Evolutionary conservation across 2,329 filamentous ascomycete species (phyloP).

Genomic region (Colletotrichum tofieldiae): DNA sequence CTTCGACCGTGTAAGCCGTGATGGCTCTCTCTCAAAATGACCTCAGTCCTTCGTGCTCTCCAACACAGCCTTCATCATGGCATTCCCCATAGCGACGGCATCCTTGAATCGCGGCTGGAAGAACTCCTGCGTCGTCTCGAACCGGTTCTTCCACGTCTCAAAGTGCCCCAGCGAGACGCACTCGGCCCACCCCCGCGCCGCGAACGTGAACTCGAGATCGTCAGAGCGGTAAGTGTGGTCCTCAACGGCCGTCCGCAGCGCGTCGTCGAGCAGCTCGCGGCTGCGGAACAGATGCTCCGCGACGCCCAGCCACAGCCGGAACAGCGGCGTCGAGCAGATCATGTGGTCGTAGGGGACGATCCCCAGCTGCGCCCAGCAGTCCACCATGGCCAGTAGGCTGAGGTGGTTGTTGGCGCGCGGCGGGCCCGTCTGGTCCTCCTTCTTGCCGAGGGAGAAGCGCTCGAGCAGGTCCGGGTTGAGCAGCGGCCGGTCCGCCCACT

Average conservation of each 20-base stretch:
- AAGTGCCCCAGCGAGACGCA: conserved; percentile 94
- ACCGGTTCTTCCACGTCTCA: conserved; percentile 91
- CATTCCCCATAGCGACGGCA: conserved; percentile 89
- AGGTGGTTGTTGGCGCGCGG: conserved; percentile 93
- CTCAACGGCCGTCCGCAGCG: conserved; percentile 86
- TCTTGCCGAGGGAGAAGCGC: conserved; percentile 83
- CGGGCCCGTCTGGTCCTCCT: conserved; percentile 68
- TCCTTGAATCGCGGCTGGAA: conserved; percentile 93
- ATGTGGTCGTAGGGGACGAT: conserved; percentile 99
- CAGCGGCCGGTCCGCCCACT: conserved; percentile 76
- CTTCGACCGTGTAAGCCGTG: background rate
- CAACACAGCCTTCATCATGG: conserved; percentile 97
- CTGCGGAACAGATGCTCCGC: conserved; percentile 96
- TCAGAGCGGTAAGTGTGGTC: conserved; percentile 95
- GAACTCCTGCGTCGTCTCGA: conserved; percentile 90
- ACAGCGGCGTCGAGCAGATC: conserved; percentile 98
- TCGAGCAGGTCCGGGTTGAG: conserved; percentile 89
- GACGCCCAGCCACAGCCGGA: conserved; percentile 97
- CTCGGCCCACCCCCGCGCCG: conserved; percentile 95
- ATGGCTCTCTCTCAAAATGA: too few species aligned
- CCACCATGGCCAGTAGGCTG: conserved; percentile 94
- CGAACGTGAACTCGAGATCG: conserved; percentile 98
- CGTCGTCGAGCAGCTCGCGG: conserved; percentile 83
- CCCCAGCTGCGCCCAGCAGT: conserved; percentile 95
- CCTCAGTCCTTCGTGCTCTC: conserved; percentile 74